Percentiles rank a stretch among this genome's conserved stretches.
Evolutionary conservation across 371 early-diverging fungal genomes (phyloP).

Genomic region (Lichtheimia hyalospora): DNA sequence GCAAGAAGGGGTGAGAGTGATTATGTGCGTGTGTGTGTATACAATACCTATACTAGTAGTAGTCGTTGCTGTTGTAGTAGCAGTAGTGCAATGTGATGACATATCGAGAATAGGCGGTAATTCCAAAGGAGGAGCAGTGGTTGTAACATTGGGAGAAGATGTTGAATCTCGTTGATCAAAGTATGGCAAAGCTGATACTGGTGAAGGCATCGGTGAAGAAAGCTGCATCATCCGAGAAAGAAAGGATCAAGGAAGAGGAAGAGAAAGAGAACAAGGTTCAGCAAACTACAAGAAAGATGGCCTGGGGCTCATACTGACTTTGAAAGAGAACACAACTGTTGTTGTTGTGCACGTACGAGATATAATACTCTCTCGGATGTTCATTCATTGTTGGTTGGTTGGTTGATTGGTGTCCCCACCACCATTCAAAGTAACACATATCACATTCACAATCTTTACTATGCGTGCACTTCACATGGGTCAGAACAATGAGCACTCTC

Average conservation of each 20-base stretch:
- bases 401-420: too few relatives aligned
- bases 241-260: constrained; percentile 2
- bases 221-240: constrained; percentile 4
- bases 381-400: background rate
- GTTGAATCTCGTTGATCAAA: background rate
- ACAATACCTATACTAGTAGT: too few relatives aligned
- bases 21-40: background rate
- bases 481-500: too few relatives aligned
- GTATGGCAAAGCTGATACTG: constrained; percentile 1
- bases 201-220: constrained; percentile 16
- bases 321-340: constrained; percentile 2
- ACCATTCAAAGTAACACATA: too few relatives aligned
- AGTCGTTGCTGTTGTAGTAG: too few relatives aligned
- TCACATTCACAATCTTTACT: too few relatives aligned
- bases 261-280: constrained; percentile 1
- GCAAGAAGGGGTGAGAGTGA: too few relatives aligned
- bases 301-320: constrained; percentile 18
- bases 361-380: background rate
- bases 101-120: constrained; percentile 22
- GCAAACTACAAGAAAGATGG: constrained; percentile 6
- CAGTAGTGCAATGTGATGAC: background rate
- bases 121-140: constrained; percentile 6
- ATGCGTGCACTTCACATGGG: too few relatives aligned
- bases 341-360: constrained; percentile 1
- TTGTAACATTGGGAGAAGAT: constrained; percentile 4